phyloP scores from a whole-genome alignment of 2,329 filamentous ascomycete species.

The Hypoxylon sp. region DNA sequence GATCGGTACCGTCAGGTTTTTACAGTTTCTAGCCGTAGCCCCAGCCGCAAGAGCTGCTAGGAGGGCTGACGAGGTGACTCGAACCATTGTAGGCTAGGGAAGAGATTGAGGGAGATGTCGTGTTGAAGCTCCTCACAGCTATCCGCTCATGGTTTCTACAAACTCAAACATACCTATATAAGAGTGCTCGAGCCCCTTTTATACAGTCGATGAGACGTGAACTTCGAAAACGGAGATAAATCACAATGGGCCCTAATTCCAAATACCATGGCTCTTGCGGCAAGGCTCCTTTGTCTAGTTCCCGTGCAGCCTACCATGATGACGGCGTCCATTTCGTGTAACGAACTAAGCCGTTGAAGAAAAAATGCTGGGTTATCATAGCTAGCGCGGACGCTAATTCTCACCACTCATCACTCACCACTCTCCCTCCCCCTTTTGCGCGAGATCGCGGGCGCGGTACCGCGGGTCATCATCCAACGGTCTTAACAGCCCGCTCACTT shows the following conservation, averaged over 20 bases:
- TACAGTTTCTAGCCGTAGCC: constrained; percentile 54
- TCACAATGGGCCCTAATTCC: constrained; percentile 11
- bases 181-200: background rate
- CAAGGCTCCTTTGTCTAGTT: background rate
- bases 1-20: constrained; percentile 67
- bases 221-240: background rate
- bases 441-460: constrained; percentile 13
- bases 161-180: background rate
- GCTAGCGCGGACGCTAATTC: too few relatives aligned
- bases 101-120: background rate
- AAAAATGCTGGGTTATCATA: background rate
- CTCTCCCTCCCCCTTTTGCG: background rate
- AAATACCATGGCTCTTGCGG: constrained; percentile 9
- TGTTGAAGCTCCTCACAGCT: background rate
- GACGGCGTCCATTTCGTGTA: constrained; percentile 6
- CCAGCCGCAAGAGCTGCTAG: constrained; percentile 27
- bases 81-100: constrained; percentile 8
- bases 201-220: background rate
- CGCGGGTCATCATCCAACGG: constrained; percentile 12
- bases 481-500: constrained; percentile 4
- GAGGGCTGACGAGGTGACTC: constrained; percentile 9
- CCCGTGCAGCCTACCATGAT: constrained; percentile 9
- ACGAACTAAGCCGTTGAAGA: background rate
- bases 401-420: too few relatives aligned
- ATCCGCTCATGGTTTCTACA: background rate